These are phyloP conservation scores for Trichoderma reesei DNA, from an alignment of 495 filamentous ascomycete species.

Conservation along the genomic window DNA sequence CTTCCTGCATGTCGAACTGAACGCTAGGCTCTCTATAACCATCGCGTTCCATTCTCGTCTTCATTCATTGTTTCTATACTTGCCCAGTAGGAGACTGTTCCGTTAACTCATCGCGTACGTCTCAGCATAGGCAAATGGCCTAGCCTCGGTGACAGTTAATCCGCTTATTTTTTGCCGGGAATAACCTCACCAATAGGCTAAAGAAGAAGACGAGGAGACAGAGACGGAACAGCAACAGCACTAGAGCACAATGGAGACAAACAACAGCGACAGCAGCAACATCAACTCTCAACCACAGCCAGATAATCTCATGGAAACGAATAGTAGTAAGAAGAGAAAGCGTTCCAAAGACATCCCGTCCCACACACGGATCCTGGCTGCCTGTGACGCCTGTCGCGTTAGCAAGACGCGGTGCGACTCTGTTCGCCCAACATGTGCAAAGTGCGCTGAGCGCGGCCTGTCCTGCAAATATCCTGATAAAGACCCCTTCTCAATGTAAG, in stretches of 20 bases:
- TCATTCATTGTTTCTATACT: no score
- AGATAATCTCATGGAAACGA: neutral
- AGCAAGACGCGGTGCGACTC: slow-evolving; percentile 11
- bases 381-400: slow-evolving; percentile 9
- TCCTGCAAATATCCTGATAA: neutral
- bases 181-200: no score
- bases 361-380: slow-evolving; percentile 1
- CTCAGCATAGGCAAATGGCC: no score
- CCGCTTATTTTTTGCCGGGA: no score
- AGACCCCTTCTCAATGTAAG: slow-evolving; percentile 8
- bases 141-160: no score
- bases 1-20: neutral
- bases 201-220: no score
- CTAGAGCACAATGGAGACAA: no score
- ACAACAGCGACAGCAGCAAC: no score
- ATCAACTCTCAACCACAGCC: no score
- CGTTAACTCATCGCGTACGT: no score
- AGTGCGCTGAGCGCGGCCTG: neutral
- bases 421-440: neutral
- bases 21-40: neutral
- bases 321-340: slow-evolving; percentile 5
- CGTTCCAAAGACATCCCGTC: neutral
- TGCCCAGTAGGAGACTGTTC: no score
- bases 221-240: no score
- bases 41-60: neutral